Evolutionary conservation across 441 rosid species (phyloP), one percentile per base, ranked within the genome.

Genomic region (Adansonia madagascariensis): DNA sequence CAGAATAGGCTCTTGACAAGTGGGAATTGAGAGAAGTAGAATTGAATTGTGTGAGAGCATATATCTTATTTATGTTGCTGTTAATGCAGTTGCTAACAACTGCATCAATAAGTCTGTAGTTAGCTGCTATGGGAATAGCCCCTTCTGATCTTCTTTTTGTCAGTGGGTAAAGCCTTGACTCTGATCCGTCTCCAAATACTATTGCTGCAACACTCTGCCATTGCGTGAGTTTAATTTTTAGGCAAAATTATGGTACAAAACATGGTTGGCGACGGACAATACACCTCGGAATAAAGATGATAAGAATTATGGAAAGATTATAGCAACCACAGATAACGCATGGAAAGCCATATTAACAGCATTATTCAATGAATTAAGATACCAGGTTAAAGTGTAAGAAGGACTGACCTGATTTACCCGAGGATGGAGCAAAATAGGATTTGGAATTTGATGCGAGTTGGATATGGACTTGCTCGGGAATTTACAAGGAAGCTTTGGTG

Each of bases 41-140:
- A 57, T 93, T 92, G 86, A 90, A 88, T 60, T 91, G 98, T 44
- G 97, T 91, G 66, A 92, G 80, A 57, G 95, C 95, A 77, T 94
- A 92, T 65, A 94, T 91, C 81, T 89, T 92, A 78, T 84, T 85
- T 55, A 94, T 91, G 88, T 86, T 85, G 76, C 97, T 92, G 77
- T 91, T 89, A 73, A 94, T 90, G 86, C 98, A 94, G 73, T 94
- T 92, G 86, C 98, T 90, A 20, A 89, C 82, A 52, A 89, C 97
- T 47, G 86, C 88, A 85, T 94, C 98, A 24, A 94, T 83, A 24
- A 94, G 91, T 61, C 95, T 91, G 55, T 89, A 92, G 61, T 89
- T 90, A 44, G 91, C 95, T 39, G 91, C 93, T 43, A 92, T 79
- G 0, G 97, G 98, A 69, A 94, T 85, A 0, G 97, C 98, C 60